Conservation (phyloP, 768 basidiomycete species). For the Leccinum arenicola region DNA sequence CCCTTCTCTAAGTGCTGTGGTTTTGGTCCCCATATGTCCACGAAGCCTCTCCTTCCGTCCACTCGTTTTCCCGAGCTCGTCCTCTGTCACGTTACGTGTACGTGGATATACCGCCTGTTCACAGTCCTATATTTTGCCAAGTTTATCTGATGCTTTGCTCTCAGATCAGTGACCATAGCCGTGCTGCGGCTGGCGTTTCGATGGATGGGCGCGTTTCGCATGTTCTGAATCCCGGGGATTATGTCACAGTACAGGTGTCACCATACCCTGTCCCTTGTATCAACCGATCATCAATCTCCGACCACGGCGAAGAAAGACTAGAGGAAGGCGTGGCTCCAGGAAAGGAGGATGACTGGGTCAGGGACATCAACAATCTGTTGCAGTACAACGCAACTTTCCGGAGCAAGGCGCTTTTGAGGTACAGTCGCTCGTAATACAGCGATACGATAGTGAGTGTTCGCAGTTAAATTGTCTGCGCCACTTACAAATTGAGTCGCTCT, state of each 20-base stretch:
- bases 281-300: conserved; percentile 76
- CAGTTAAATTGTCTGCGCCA: neutral
- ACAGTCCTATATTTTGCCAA: neutral
- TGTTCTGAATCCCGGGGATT: conserved; percentile 79
- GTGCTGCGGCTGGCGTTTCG: conserved; percentile 85
- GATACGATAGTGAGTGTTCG: conserved; percentile 12
- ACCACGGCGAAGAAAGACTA: conserved; percentile 40
- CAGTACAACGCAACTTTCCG: conserved; percentile 95
- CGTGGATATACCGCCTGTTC: conserved; percentile 23
- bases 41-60: conserved; percentile 90
- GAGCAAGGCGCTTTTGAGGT: conserved; percentile 79
- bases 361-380: conserved; percentile 90
- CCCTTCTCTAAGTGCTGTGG: conserved; percentile 84
- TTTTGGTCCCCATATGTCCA: conserved; percentile 95
- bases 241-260: conserved; percentile 80
- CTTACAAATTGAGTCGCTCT: neutral
- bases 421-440: conserved; percentile 47
- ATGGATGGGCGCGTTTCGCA: conserved; percentile 92
- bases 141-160: neutral
- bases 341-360: conserved; percentile 93
- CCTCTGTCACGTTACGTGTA: conserved; percentile 71
- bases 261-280: conserved; percentile 92
- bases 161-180: conserved; percentile 81
- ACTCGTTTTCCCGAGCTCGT: conserved; percentile 83
- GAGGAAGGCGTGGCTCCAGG: conserved; percentile 72